Evolutionary conservation across 2,329 filamentous ascomycete species (phyloP).

Genomic region (Calonectria pseudoreteaudii): DNA sequence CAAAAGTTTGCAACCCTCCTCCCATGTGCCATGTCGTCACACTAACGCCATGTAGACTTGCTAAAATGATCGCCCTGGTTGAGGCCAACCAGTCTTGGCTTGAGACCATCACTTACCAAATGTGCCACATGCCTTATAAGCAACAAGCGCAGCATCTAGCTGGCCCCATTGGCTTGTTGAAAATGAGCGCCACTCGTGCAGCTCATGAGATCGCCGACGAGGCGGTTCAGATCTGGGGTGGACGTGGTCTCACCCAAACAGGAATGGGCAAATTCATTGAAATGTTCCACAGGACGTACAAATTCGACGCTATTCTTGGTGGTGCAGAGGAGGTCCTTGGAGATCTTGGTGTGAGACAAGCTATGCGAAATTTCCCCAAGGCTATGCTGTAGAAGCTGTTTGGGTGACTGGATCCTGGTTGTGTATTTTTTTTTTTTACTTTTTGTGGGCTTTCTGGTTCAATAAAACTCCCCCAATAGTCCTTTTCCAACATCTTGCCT

Average conservation of each 20-base stretch:
- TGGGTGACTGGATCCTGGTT: not conserved
- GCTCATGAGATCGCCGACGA: constrained; percentile 88
- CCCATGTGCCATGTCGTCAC: not conserved
- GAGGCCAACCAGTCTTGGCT: constrained; percentile 90
- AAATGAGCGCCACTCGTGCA: constrained; percentile 80
- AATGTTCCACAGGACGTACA: constrained; percentile 87
- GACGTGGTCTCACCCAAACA: constrained; percentile 80
- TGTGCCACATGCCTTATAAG: constrained; percentile 85
- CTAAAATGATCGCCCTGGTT: constrained; percentile 85
- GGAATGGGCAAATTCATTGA: constrained; percentile 88
- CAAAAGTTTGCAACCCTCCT: constrained; percentile 69
- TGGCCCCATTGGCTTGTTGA: constrained; percentile 85
- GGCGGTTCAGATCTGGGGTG: constrained; percentile 87
- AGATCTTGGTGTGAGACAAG: constrained; percentile 85
- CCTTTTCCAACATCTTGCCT: not conserved
- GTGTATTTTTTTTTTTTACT: constrained; percentile 28
- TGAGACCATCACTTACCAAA: constrained; percentile 87
- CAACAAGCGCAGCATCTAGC: constrained; percentile 81
- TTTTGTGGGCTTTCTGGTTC: not conserved
- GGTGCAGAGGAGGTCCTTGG: constrained; percentile 86
- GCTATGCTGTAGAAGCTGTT: constrained; percentile 72
- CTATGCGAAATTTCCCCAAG: constrained; percentile 87
- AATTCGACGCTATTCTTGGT: constrained; percentile 83
- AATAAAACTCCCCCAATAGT: not conserved
- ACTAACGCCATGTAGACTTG: constrained; percentile 63